Conservation (phyloP, 371 early-diverging fungal species). For the Phascolomyces articulosus region DNA sequence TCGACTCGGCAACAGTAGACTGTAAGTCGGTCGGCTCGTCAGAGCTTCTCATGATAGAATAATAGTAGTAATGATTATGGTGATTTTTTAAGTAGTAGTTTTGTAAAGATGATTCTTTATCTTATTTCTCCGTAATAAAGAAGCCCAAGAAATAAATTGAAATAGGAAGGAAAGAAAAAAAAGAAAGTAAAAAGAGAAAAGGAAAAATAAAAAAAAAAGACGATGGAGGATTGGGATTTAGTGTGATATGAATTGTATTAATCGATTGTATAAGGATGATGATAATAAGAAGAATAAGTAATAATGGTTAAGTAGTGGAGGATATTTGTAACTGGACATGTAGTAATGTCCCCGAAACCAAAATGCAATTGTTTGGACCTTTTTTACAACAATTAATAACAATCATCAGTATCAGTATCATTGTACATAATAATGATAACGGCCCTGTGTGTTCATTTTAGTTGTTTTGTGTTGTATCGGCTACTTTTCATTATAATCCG, state of each 20-base stretch:
- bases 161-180: background rate
- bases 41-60: constrained; percentile 5
- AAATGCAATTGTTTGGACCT: constrained; percentile 1
- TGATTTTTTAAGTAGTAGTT: too few species aligned
- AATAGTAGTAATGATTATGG: too few species aligned
- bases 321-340: constrained; percentile 1
- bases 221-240: background rate
- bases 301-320: too few species aligned
- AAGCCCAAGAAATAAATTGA: background rate
- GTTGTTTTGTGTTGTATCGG: background rate
- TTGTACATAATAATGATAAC: too few species aligned
- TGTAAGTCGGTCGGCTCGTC: constrained; percentile 9
- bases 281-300: too few species aligned
- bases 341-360: constrained; percentile 1
- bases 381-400: background rate
- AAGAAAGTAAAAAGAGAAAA: background rate
- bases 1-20: background rate
- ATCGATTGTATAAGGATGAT: too few species aligned
- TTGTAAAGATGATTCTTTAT: background rate
- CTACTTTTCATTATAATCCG: constrained; percentile 9
- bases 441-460: too few species aligned
- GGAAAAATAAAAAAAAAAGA: background rate
- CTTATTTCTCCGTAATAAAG: background rate
- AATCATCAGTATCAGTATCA: too few species aligned
- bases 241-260: too few species aligned